phyloP scores from a whole-genome alignment of 1,284 basidiomycete species.

The Leccinum subrobustum region DNA sequence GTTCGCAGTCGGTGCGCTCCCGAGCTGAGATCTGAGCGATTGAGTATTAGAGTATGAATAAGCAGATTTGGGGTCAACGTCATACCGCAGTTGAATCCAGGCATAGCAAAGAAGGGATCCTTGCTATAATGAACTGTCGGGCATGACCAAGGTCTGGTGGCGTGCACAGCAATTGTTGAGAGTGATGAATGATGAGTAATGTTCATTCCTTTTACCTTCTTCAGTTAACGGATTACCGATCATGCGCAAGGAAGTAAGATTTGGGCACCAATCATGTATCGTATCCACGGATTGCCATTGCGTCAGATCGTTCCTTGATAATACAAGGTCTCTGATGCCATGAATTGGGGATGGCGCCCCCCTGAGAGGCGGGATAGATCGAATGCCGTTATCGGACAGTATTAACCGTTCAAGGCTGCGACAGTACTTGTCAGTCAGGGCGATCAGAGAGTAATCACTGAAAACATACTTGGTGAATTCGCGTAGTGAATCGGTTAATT shows the following conservation, averaged over 20 bases:
- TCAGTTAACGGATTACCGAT: slow-evolving; percentile 61
- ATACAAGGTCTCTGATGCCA: slow-evolving; percentile 54
- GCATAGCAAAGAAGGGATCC: slow-evolving; percentile 57
- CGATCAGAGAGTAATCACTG: slow-evolving; percentile 6
- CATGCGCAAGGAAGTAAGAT: slow-evolving; percentile 57
- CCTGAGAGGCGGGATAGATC: slow-evolving; percentile 45
- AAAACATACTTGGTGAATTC: slow-evolving; percentile 49
- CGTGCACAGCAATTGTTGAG: slow-evolving; percentile 6
- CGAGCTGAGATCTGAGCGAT: slow-evolving; percentile 56
- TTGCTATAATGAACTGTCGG: slow-evolving; percentile 71
- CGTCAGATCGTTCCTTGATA: slow-evolving; percentile 62
- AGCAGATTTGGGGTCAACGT: neutral
- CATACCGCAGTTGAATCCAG: slow-evolving; percentile 73
- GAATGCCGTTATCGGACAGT: slow-evolving; percentile 65
- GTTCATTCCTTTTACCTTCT: slow-evolving; percentile 36
- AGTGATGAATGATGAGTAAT: neutral
- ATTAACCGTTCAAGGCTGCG: slow-evolving; percentile 51
- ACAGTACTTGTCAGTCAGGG: slow-evolving; percentile 10
- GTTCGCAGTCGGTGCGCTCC: slow-evolving; percentile 84
- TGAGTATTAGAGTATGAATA: slow-evolving; percentile 19
- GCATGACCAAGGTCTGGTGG: slow-evolving; percentile 45
- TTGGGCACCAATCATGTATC: slow-evolving; percentile 64
- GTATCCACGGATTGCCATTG: slow-evolving; percentile 73
- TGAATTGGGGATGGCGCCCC: slow-evolving; percentile 27
- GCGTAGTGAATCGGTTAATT: slow-evolving; percentile 47